These are phyloP conservation scores for Exophiala xenobiotica DNA, from an alignment of 2,329 filamentous ascomycete species.

Conservation along the genomic window DNA sequence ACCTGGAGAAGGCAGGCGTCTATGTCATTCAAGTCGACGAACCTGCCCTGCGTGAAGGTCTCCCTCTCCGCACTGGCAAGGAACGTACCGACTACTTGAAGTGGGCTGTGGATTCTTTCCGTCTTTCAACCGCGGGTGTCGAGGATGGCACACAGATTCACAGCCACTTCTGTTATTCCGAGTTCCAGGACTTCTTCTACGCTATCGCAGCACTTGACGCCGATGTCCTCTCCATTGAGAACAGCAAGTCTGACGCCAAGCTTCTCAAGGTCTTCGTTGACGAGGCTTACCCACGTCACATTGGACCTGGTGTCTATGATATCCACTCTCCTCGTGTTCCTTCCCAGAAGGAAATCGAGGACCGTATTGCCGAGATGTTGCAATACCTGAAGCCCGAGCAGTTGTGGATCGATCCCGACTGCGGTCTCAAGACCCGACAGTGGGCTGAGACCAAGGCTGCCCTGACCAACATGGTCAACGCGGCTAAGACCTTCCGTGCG, in stretches of 20 bases:
- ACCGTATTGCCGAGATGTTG: conserved; percentile 97
- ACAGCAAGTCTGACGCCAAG: conserved; percentile 99
- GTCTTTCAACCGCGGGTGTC: conserved; percentile 88
- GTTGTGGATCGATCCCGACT: conserved; percentile 99
- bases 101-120: conserved; percentile 98
- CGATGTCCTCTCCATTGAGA: conserved; percentile 98
- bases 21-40: conserved; percentile 99
- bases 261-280: conserved; percentile 98
- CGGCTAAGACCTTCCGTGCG: conserved; percentile 92
- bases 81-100: conserved; percentile 96
- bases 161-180: conserved; percentile 99
- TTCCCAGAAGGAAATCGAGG: conserved; percentile 96
- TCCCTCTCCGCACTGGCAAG: conserved; percentile 87
- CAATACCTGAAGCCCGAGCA: conserved; percentile 95
- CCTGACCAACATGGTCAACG: conserved; percentile 94
- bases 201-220: conserved; percentile 97
- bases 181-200: conserved; percentile 99
- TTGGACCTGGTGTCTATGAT: conserved; percentile 98
- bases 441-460: conserved; percentile 99
- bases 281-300: conserved; percentile 95
- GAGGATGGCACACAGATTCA: conserved; percentile 97
- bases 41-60: conserved; percentile 98
- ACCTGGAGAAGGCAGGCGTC: conserved; percentile 95
- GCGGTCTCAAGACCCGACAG: conserved; percentile 97
- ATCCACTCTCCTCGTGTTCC: conserved; percentile 99